Percentiles rank a stretch among this genome's conserved stretches.
phyloP scores from a whole-genome alignment of 2,329 filamentous ascomycete species.

The Hansfordia pulvinata region DNA sequence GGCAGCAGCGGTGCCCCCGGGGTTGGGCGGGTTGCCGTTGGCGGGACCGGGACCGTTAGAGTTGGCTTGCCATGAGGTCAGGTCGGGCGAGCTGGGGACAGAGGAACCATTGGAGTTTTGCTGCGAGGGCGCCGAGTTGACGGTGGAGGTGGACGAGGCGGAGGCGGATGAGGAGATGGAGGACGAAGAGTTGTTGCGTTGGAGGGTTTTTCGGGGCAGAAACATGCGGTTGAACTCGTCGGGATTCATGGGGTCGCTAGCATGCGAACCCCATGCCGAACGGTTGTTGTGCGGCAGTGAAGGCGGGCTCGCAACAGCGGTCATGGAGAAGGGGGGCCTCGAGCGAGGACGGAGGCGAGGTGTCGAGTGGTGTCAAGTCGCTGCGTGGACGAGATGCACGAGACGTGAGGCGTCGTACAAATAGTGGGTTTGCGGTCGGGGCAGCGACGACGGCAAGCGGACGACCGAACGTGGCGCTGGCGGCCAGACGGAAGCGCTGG shows the following conservation, averaged over 20 bases:
- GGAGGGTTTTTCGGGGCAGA: slow-evolving; percentile 74
- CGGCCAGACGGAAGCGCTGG: too few species aligned
- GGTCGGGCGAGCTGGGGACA: slow-evolving; percentile 29
- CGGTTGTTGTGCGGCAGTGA: slow-evolving; percentile 50
- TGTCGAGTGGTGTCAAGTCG: too few species aligned
- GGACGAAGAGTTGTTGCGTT: slow-evolving; percentile 82
- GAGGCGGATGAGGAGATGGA: slow-evolving; percentile 60
- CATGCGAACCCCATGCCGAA: slow-evolving; percentile 53
- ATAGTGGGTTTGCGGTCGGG: too few species aligned
- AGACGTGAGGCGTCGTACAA: too few species aligned
- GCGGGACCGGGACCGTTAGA: too few species aligned
- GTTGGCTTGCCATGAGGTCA: slow-evolving; percentile 39
- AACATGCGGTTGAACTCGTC: slow-evolving; percentile 84
- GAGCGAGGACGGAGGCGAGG: slow-evolving; percentile 4
- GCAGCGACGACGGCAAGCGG: too few species aligned
- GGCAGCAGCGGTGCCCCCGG: slow-evolving; percentile 23
- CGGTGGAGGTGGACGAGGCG: slow-evolving; percentile 46
- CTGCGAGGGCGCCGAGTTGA: slow-evolving; percentile 46
- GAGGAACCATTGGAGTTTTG: slow-evolving; percentile 40
- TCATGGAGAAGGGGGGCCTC: slow-evolving; percentile 36
- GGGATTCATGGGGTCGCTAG: slow-evolving; percentile 54
- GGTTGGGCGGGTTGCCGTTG: too few species aligned
- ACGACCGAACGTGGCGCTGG: too few species aligned
- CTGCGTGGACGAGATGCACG: too few species aligned
- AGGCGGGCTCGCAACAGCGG: slow-evolving; percentile 52